phyloP scores from a whole-genome alignment of 2,329 filamentous ascomycete genomes.

The Blastomyces parvus region DNA sequence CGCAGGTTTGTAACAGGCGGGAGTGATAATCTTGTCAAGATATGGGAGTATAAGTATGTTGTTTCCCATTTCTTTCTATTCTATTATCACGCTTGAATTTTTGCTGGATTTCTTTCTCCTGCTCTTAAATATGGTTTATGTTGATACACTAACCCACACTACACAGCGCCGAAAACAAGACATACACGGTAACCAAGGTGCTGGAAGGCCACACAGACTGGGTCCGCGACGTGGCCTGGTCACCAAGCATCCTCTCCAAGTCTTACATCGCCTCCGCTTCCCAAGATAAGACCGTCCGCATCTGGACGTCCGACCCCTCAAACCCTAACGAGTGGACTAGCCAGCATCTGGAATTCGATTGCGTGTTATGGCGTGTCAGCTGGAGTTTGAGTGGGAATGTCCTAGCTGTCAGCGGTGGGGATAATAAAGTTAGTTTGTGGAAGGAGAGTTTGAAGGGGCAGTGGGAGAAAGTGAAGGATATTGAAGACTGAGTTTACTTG shows the following conservation, averaged over 20 bases:
- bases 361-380: slow-evolving; percentile 88
- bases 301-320: slow-evolving; percentile 75
- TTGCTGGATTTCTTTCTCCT: background rate
- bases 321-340: slow-evolving; percentile 67
- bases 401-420: slow-evolving; percentile 80
- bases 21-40: slow-evolving; percentile 84
- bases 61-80: slow-evolving; percentile 1
- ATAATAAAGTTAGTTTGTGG: slow-evolving; percentile 97
- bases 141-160: background rate
- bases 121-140: background rate
- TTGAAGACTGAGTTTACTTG: slow-evolving; percentile 59
- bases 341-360: slow-evolving; percentile 79
- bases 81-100: background rate
- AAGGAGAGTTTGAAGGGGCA: slow-evolving; percentile 96
- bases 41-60: slow-evolving; percentile 69
- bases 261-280: slow-evolving; percentile 92
- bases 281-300: slow-evolving; percentile 93
- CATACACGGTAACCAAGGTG: slow-evolving; percentile 45
- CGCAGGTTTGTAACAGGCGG: slow-evolving; percentile 89
- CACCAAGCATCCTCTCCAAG: slow-evolving; percentile 86
- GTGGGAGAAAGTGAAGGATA: slow-evolving; percentile 95
- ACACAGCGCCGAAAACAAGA: slow-evolving; percentile 42
- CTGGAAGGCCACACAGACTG: slow-evolving; percentile 82
- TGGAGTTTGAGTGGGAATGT: slow-evolving; percentile 98
- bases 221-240: slow-evolving; percentile 97